A percentile compares a stretch with the other conserved stretches of the same genome.
Conservation (phyloP, 306 rosid species). For the Castanea crenata region DNA sequence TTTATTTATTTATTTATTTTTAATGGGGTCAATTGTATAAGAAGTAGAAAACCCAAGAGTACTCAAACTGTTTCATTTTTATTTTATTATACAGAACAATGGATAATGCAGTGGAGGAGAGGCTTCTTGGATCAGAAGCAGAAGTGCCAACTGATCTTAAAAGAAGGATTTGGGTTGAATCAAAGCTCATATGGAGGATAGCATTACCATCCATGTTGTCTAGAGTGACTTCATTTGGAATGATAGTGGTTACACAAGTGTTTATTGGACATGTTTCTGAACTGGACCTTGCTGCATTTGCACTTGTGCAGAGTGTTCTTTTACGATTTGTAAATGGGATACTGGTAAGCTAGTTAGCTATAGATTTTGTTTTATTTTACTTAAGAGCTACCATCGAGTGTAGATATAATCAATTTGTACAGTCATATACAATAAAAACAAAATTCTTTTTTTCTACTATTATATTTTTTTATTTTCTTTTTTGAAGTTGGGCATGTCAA, state of each 20-base stretch:
- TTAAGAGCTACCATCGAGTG: too few relatives aligned
- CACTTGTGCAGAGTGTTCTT: conserved; percentile 46
- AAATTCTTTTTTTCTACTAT: background rate
- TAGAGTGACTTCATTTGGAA: conserved; percentile 43
- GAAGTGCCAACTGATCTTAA: conserved; percentile 11
- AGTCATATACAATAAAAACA: too few relatives aligned
- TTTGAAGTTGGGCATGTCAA: conserved; percentile 52
- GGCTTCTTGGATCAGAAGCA: conserved; percentile 3
- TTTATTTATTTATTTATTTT: background rate
- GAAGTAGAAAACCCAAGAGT: background rate
- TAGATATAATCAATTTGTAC: too few relatives aligned
- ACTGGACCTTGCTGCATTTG: conserved; percentile 47
- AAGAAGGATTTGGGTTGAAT: conserved; percentile 42
- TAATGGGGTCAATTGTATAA: background rate
- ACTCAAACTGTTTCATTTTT: background rate
- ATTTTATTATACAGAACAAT: background rate
- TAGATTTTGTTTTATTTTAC: too few relatives aligned
- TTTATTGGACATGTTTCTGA: conserved; percentile 55
- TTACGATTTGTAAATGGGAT: conserved; percentile 52
- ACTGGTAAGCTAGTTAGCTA: conserved; percentile 26
- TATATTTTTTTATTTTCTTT: background rate
- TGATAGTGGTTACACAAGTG: conserved; percentile 44
- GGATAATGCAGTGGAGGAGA: background rate
- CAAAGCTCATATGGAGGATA: conserved; percentile 43
- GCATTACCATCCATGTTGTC: conserved; percentile 59